Evolutionary conservation across 441 rosid genomes (phyloP).

Genomic region (Adansonia grandidieri): DNA sequence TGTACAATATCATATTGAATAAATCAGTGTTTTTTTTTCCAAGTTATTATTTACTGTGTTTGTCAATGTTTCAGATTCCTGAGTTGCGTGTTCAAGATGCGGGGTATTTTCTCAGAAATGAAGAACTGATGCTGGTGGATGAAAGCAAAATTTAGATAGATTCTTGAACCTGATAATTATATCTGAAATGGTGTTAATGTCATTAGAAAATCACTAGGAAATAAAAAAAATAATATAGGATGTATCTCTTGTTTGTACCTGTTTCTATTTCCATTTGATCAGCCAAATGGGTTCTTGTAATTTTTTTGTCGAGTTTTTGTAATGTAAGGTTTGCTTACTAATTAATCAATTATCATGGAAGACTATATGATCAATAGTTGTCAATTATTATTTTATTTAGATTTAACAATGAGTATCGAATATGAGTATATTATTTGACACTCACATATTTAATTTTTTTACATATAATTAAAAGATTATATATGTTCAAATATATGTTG

Average conservation of each 20-base stretch:
- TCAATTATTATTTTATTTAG: no score
- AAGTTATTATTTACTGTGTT: no score
- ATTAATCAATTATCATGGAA: background rate
- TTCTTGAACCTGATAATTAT: constrained; percentile 32
- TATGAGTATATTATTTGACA: no score
- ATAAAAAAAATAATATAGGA: background rate
- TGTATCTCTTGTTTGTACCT: background rate
- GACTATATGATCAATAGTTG: no score
- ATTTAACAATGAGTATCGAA: no score
- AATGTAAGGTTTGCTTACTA: background rate
- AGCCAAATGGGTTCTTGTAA: background rate
- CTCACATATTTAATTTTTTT: no score
- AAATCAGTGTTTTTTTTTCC: no score
- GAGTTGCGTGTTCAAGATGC: constrained; percentile 42
- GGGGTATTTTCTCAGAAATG: constrained; percentile 15
- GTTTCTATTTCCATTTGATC: background rate
- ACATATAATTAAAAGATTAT: no score
- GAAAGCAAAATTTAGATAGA: constrained; percentile 25
- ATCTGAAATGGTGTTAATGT: background rate
- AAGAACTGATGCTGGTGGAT: constrained; percentile 13
- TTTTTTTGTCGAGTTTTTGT: background rate
- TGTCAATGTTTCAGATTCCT: constrained; percentile 36
- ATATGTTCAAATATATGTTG: no score
- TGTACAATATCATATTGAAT: background rate
- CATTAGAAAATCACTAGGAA: background rate